Evolutionary conservation across 306 rosid genomes (phyloP).

Genomic region (Quercus robur): DNA sequence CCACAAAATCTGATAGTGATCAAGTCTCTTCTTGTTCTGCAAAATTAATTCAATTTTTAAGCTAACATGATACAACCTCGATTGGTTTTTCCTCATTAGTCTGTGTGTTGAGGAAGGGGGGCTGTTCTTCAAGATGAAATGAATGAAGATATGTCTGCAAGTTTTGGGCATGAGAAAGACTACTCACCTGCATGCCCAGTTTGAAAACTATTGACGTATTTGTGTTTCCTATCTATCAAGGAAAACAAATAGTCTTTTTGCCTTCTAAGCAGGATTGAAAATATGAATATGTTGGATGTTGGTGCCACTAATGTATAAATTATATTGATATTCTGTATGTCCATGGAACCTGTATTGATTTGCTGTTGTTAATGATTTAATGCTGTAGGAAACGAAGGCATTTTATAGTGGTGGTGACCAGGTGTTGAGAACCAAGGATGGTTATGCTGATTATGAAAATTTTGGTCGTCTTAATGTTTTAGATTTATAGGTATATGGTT

Average conservation of each 20-base stretch:
- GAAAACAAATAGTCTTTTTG: neutral
- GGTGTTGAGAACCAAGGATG: slow-evolving; percentile 72
- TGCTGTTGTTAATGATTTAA: slow-evolving; percentile 1
- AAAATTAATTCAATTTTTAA: neutral
- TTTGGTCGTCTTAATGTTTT: slow-evolving; percentile 77
- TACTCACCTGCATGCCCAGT: neutral
- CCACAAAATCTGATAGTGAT: neutral
- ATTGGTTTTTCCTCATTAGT: neutral
- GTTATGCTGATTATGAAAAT: slow-evolving; percentile 66
- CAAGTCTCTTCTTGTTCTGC: neutral
- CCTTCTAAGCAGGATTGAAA: neutral
- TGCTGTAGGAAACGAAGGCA: slow-evolving; percentile 69
- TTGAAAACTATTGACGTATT: neutral
- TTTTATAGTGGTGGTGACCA: slow-evolving; percentile 95
- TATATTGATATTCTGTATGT: neutral
- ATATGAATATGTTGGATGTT: neutral
- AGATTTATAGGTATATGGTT: slow-evolving; percentile 69
- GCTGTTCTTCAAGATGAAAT: neutral
- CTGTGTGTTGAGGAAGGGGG: neutral
- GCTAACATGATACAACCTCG: neutral
- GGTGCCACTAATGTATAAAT: neutral
- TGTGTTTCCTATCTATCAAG: neutral
- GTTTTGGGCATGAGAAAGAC: neutral
- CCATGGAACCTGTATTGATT: neutral
- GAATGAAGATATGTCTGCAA: neutral